Evolutionary conservation across 176 grass and related monocot species (phyloP), one percentile per base, ranked within the genome.

Genomic region (Panicum miliaceum): DNA sequence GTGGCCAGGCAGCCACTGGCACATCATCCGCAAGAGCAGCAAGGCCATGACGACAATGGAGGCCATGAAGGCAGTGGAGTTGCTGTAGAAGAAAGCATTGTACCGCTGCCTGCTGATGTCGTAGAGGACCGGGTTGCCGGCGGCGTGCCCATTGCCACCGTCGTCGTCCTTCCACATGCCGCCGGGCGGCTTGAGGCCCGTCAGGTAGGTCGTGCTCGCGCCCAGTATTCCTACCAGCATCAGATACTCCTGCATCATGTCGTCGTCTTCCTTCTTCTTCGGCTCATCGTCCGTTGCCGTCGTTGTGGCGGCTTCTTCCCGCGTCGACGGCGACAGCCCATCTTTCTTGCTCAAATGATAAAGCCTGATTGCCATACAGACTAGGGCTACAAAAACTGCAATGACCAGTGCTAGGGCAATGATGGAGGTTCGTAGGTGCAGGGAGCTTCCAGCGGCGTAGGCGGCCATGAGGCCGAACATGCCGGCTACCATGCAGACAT

Each of bases 131-230:
- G 63, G 78, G 20, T 68, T 35, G 20, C 78, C 50, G 0, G 48
- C 63, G 1, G 36, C 3, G 23, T 10, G 79, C 13, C 53, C 7
- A 8, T 40, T n/a, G 35, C 25, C 3, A 35, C 9, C 53, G 32
- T 13, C 7, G 50, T 15, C 53, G 47, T 13, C 23, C 13, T 32
- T 8, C 79, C 79, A 68, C 48, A 81, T 36, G 2, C 79, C 79
- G 8, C 86, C 79, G 3, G 71, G 86, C 0, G 50, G 86, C 15
- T 53, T 70, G 6, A 88, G 72, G 8, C 80, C 86, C 4, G 61
- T 68, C 19, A 76, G 35, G 18, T 83, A 87, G 3, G 85, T 75
- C 18, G 75, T 16, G 16, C 66, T 81, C 2, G 66, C 56, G 0
- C 26, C 42, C 16, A 87, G 42, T 40, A 73, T 66, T 0, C 77